phyloP scores from a whole-genome alignment of 371 early-diverging fungal species.

The Mitosporidium daphniae region DNA sequence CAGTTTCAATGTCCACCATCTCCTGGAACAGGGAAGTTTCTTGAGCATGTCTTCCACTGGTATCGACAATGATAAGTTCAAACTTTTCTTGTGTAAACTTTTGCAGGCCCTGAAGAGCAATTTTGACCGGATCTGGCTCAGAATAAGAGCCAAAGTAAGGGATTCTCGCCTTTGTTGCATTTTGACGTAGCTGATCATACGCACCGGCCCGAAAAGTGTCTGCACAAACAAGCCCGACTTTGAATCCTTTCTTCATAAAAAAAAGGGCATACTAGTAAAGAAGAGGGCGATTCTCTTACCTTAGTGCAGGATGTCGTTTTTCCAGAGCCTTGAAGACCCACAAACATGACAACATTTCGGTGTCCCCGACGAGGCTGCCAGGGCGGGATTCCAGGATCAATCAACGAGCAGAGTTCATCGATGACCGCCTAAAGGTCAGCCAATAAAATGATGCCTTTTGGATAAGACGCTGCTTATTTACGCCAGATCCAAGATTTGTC shows the following conservation, averaged over 20 bases:
- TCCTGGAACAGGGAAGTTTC: slow-evolving; percentile 86
- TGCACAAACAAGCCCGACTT: slow-evolving; percentile 78
- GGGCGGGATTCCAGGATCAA: slow-evolving; percentile 63
- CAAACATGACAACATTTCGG: slow-evolving; percentile 80
- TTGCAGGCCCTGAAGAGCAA: slow-evolving; percentile 71
- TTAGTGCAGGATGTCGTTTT: slow-evolving; percentile 98
- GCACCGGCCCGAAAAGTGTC: slow-evolving; percentile 99
- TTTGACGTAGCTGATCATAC: slow-evolving; percentile 96
- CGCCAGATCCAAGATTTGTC: slow-evolving; percentile 30
- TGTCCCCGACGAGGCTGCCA: slow-evolving; percentile 47
- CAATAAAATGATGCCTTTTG: slow-evolving; percentile 20
- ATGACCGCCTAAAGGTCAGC: slow-evolving; percentile 30
- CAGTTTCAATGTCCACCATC: slow-evolving; percentile 73
- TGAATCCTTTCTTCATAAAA: slow-evolving; percentile 88
- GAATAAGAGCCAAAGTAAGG: slow-evolving; percentile 79
- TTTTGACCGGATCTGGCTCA: slow-evolving; percentile 71
- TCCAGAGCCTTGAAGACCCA: slow-evolving; percentile 93
- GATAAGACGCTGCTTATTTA: slow-evolving; percentile 44
- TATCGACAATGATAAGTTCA: slow-evolving; percentile 94
- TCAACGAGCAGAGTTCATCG: slow-evolving; percentile 59
- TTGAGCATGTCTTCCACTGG: slow-evolving; percentile 91
- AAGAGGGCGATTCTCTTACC: too few species aligned
- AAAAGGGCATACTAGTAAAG: slow-evolving; percentile 64
- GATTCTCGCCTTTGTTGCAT: slow-evolving; percentile 84
- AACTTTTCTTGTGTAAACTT: slow-evolving; percentile 80